phyloP scores from a whole-genome alignment of 345 rosid genomes.

The Ceriops tagal region DNA sequence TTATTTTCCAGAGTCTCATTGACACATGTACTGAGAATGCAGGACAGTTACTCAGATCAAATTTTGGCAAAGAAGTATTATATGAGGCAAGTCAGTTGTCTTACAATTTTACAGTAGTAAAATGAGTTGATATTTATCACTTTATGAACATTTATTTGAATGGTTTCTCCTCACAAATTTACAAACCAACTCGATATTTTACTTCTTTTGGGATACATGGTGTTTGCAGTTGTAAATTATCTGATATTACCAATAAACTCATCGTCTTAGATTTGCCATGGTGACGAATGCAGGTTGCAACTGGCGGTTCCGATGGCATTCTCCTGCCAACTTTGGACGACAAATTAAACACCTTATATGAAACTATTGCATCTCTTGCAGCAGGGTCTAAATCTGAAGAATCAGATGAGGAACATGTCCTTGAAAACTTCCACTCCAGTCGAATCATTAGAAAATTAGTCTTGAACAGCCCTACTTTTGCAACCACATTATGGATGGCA shows the following conservation, averaged over 20 bases:
- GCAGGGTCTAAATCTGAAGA: slow-evolving; percentile 57
- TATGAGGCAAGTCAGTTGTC: slow-evolving; percentile 55
- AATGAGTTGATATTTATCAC: background rate
- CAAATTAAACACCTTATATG: slow-evolving; percentile 54
- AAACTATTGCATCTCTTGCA: slow-evolving; percentile 62
- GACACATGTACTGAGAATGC: slow-evolving; percentile 61
- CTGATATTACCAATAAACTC: background rate
- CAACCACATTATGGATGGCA: slow-evolving; percentile 60
- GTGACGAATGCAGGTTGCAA: slow-evolving; percentile 49
- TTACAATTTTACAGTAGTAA: background rate
- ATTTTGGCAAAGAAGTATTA: slow-evolving; percentile 68
- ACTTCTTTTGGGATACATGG: background rate
- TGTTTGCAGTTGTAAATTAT: background rate
- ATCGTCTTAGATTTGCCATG: slow-evolving; percentile 1
- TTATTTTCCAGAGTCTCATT: slow-evolving; percentile 61
- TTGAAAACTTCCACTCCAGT: slow-evolving; percentile 81
- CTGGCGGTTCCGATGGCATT: slow-evolving; percentile 63
- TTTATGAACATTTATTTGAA: background rate
- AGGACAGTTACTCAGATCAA: slow-evolving; percentile 65
- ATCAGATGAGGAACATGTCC: slow-evolving; percentile 53
- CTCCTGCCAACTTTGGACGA: slow-evolving; percentile 53
- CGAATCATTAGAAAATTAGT: slow-evolving; percentile 74
- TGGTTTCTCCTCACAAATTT: too few relatives aligned
- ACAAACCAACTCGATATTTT: background rate
- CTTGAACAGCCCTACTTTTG: slow-evolving; percentile 62